A percentile compares a stretch with the other conserved stretches of the same genome.
Conservation (phyloP, 2,329 filamentous ascomycete species). For the Golovinomyces cichoracearum region DNA sequence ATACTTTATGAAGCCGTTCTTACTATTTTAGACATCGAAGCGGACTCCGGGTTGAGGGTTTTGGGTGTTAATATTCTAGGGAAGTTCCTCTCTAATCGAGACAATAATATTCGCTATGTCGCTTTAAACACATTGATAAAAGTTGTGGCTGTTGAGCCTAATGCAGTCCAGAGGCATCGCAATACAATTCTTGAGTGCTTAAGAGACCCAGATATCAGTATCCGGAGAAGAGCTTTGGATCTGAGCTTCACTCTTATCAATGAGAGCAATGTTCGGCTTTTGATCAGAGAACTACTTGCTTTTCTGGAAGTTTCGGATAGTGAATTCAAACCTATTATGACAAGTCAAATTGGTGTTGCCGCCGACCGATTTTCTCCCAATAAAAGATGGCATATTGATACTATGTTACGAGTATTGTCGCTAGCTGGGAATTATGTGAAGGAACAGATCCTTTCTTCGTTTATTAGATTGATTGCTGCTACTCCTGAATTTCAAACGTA, state of each 20-base stretch:
- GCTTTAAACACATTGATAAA: constrained; percentile 93
- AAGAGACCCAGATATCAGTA: constrained; percentile 92
- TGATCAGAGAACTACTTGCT: constrained; percentile 76
- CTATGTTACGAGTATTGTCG: constrained; percentile 80
- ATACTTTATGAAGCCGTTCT: constrained; percentile 93
- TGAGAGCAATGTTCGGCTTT: constrained; percentile 76
- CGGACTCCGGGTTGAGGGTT: constrained; percentile 78
- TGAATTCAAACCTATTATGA: constrained; percentile 97
- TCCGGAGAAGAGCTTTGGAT: constrained; percentile 78
- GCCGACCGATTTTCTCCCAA: constrained; percentile 89
- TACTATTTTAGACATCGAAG: constrained; percentile 93
- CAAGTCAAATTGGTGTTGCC: constrained; percentile 87
- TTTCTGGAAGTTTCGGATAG: constrained; percentile 95
- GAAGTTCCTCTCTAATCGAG: constrained; percentile 92
- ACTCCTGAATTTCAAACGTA: constrained; percentile 89
- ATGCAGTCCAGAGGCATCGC: constrained; percentile 84
- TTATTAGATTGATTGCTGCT: constrained; percentile 82
- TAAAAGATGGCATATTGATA: constrained; percentile 96
- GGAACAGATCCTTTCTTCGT: constrained; percentile 90
- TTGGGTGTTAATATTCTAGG: constrained; percentile 94
- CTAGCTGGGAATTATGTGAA: constrained; percentile 92
- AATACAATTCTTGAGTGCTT: constrained; percentile 95
- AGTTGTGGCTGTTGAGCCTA: constrained; percentile 91
- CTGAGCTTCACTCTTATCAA: constrained; percentile 97
- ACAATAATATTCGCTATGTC: constrained; percentile 98